Evolutionary conservation across 1,139 yeast species (phyloP), one percentile per base, ranked within the genome.

Genomic region (Lodderomyces parapsilosis): DNA sequence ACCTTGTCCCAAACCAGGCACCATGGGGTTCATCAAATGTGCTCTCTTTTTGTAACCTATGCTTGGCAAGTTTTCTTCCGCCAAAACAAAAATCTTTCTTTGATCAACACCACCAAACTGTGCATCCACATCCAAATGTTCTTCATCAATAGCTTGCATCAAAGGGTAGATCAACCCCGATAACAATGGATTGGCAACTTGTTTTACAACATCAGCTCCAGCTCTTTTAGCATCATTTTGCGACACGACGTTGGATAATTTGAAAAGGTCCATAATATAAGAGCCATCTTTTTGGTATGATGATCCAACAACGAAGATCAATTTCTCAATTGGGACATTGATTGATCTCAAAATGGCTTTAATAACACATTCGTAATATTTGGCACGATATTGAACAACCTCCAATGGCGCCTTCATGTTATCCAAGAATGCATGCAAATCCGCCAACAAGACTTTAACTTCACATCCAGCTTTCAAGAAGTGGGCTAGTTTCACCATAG

Each of bases 71-170:
- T 87, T 85, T 69, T 94, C 99, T 67, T 94, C 99, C 6, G 99
- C 99, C 48, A 94, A 78, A 33, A 91, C 97, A 57, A 94, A 94
- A 59, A 94, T 94, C 73, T 94, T 94, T 68, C 99, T 83, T 73
- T 94, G 99, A 65, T 94, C 99, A 43, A 93, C 96, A 64, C 99
- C 99, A 52, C 99, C 99, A 59, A 94, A 91, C 69, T 94, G 99
- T 17, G 81, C 96, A 65, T 94, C 99, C 31, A 83, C 91, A 27
- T 74, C 86, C 59, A 94, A 79, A 65, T 85, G 84, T 59, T 94
- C 86, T 68, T 94, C 99, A 65, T 94, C 99, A 49, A 94, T 78
- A 2, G 98, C 97, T 71, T 94, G 99, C 99, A 94, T 93, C 60
- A 94, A 80, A 43, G 99, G 99, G 67, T 94, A 94, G 56, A 94